These are phyloP conservation scores for Fonsecaea multimorphosa DNA, from an alignment of 2,329 filamentous ascomycete species.

Conservation along the genomic window DNA sequence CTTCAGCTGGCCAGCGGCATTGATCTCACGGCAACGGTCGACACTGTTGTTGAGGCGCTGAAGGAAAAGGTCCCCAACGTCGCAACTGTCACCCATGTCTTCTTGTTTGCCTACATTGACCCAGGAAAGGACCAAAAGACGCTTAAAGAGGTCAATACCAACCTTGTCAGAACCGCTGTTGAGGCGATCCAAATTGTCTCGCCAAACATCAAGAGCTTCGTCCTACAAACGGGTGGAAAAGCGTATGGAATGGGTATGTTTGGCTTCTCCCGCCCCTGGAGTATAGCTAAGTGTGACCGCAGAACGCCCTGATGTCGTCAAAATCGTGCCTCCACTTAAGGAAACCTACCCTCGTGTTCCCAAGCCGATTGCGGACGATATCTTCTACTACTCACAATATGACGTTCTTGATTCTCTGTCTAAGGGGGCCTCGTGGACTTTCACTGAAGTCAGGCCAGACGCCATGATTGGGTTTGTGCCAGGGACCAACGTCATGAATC, in stretches of 20 bases:
- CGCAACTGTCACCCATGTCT: conserved; percentile 50
- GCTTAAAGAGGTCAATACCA: conserved; percentile 45
- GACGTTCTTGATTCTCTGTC: conserved; percentile 38
- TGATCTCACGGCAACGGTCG: conserved; percentile 42
- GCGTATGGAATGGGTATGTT: conserved; percentile 45
- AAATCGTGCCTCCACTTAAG: conserved; percentile 43
- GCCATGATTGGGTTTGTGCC: conserved; percentile 44
- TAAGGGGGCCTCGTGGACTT: conserved; percentile 44
- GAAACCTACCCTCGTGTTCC: conserved; percentile 43
- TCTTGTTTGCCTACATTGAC: conserved; percentile 42
- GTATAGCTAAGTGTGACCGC: not conserved
- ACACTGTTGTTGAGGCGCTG: conserved; percentile 40
- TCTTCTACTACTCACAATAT: conserved; percentile 43
- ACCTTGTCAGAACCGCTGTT: conserved; percentile 48
- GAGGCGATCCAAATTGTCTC: conserved; percentile 43
- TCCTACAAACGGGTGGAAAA: conserved; percentile 48
- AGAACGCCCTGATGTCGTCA: conserved; percentile 44
- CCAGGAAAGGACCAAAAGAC: conserved; percentile 37
- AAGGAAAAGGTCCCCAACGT: conserved; percentile 46
- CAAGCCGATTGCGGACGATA: conserved; percentile 41
- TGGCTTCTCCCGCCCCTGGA: too few relatives aligned
- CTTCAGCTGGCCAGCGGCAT: conserved; percentile 50
- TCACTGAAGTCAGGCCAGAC: conserved; percentile 46
- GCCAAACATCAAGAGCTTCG: conserved; percentile 43
- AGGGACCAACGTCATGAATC: conserved; percentile 41